Evolutionary conservation across 306 rosid species (phyloP), one percentile per base, ranked within the genome.

Genomic region (Senna tora): DNA sequence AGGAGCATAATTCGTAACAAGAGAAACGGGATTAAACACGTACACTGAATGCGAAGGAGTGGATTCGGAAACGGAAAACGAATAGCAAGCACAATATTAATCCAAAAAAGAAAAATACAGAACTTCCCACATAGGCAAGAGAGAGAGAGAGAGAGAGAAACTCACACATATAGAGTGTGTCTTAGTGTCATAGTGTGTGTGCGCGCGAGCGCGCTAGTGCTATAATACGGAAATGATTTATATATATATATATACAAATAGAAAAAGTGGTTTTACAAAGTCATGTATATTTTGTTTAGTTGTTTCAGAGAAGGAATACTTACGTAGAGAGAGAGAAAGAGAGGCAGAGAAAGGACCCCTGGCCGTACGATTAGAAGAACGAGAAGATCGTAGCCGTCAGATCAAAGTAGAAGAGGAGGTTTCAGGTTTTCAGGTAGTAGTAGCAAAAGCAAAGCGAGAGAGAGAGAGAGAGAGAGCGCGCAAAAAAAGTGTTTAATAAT

Each of bases 371-470:
- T 81, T 85, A 76, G 70, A 50, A 82, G 77, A 79, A 82, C 78
- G 86, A 81, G 80, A 77, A 83, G 90, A 94, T 85, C 85, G 81
- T 47, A 74, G 84, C 87, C 98, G 96, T 87, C 79, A 84, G 91
- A 93, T 88, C 85, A 87, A 82, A 83, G 75, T 34, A 21, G 16
- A n/a, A n/a, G 43, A 49, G 65, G 65, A 66, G 46, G 39, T 36
- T 36, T 36, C 39, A 36, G 39, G 39, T 36, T n/a, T n/a, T 36
- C 39, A 36, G 39, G 63, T 13, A 15, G n/a, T 6, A 4, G 65
- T 4, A 16, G 66, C 14, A 9, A 33, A 33, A 57, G n/a, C n/a
- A n/a, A n/a, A n/a, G n/a, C 64, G 57, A 81, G 56, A 22, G 32
- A 22, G 51, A 67, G 34, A 67, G 76, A 46, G 46, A 9, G 64